phyloP scores from a whole-genome alignment of 352 stramenopile species.

The Pythium chondricola region DNA sequence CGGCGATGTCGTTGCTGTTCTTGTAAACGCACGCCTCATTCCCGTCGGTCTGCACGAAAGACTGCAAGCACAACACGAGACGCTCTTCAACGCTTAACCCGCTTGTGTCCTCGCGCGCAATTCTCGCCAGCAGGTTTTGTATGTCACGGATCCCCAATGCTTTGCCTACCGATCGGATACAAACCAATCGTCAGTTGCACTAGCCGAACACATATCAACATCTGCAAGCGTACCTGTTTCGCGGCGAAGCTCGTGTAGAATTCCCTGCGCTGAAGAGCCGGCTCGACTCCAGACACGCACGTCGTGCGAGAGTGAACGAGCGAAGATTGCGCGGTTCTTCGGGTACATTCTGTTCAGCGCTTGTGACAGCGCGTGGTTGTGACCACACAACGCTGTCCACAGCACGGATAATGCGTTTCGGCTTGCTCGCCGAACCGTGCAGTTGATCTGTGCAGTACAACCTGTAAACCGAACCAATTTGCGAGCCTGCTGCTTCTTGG shows the following conservation, averaged over 20 bases:
- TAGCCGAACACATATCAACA: neutral
- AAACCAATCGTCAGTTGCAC: too few species aligned
- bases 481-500: too few species aligned
- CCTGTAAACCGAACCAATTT: too few species aligned
- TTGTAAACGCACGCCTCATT: neutral
- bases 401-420: too few species aligned
- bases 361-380: too few species aligned
- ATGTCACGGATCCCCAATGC: neutral
- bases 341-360: too few species aligned
- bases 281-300: too few species aligned
- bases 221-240: neutral
- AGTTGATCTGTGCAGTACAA: too few species aligned
- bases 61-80: neutral
- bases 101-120: neutral
- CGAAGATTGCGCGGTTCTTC: too few species aligned
- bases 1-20: neutral
- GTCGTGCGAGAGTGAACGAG: too few species aligned
- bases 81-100: constrained; percentile 1
- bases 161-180: neutral
- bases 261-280: neutral
- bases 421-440: too few species aligned
- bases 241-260: neutral
- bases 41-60: neutral
- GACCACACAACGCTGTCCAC: too few species aligned
- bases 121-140: neutral